Conservation (phyloP, 805 yeast species). For the Pichia pseudocactophila region DNA sequence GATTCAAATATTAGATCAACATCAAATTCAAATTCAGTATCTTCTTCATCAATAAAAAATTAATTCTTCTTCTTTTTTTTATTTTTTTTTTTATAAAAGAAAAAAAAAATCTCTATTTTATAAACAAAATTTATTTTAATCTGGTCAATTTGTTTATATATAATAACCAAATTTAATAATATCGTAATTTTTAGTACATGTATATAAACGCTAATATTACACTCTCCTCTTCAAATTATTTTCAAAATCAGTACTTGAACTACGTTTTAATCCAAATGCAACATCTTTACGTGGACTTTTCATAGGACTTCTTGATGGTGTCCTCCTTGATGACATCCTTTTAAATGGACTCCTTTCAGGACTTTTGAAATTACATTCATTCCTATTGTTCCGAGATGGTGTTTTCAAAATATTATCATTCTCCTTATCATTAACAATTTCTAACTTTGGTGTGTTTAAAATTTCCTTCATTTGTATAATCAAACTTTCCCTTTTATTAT, state of each 20-base stretch:
- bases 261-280: conserved; percentile 2
- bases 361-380: background rate
- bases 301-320: background rate
- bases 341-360: conserved; percentile 1
- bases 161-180: too few relatives aligned
- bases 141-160: too few relatives aligned
- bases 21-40: background rate
- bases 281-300: background rate
- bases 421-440: background rate
- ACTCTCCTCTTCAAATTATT: background rate
- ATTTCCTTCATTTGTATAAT: background rate
- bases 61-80: too few relatives aligned
- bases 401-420: background rate
- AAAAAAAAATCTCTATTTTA: too few relatives aligned
- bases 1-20: background rate
- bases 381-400: background rate
- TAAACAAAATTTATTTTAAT: too few relatives aligned
- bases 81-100: too few relatives aligned
- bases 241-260: background rate
- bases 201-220: background rate
- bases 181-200: background rate
- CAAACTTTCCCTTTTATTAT: background rate
- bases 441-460: background rate
- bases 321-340: background rate
- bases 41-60: background rate